phyloP scores from a whole-genome alignment of 2,329 filamentous ascomycete genomes.

The Pseudopithomyces maydicus region DNA sequence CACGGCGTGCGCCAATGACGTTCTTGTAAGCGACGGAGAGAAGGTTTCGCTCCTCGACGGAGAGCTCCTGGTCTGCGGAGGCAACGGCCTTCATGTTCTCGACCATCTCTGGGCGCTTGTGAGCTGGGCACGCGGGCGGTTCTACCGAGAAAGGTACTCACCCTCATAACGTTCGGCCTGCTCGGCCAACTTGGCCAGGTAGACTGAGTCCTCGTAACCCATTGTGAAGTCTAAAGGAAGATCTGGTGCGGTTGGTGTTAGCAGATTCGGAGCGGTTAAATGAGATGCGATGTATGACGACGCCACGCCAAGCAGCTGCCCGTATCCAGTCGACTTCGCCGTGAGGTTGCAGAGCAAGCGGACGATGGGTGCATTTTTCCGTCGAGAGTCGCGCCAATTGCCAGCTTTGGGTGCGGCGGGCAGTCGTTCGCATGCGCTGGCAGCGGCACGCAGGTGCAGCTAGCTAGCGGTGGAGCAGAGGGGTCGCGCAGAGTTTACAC shows the following conservation, averaged over 20 bases:
- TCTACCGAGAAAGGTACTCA: constrained; percentile 49
- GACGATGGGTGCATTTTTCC: neutral
- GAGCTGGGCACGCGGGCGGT: constrained; percentile 17
- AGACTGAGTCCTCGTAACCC: constrained; percentile 99
- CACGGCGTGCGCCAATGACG: constrained; percentile 94
- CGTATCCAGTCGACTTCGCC: constrained; percentile 8
- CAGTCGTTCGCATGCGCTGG: constrained; percentile 24
- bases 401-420: constrained; percentile 13
- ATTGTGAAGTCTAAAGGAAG: constrained; percentile 65
- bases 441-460: constrained; percentile 17
- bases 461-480: constrained; percentile 29
- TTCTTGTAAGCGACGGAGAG: constrained; percentile 99
- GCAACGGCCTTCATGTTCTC: constrained; percentile 99
- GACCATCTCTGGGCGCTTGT: constrained; percentile 79
- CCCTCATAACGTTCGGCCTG: constrained; percentile 99
- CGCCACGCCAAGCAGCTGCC: constrained; percentile 1
- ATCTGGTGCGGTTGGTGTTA: constrained; percentile 32
- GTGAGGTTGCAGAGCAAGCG: constrained; percentile 6
- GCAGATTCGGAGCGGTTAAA: constrained; percentile 18
- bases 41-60: constrained; percentile 95
- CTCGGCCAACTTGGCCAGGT: constrained; percentile 99
- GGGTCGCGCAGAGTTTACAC: constrained; percentile 27
- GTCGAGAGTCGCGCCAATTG: constrained; percentile 7
- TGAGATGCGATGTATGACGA: constrained; percentile 18
- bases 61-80: constrained; percentile 70